phyloP scores from a whole-genome alignment of 495 filamentous ascomycete species.

The Talaromyces liani region DNA sequence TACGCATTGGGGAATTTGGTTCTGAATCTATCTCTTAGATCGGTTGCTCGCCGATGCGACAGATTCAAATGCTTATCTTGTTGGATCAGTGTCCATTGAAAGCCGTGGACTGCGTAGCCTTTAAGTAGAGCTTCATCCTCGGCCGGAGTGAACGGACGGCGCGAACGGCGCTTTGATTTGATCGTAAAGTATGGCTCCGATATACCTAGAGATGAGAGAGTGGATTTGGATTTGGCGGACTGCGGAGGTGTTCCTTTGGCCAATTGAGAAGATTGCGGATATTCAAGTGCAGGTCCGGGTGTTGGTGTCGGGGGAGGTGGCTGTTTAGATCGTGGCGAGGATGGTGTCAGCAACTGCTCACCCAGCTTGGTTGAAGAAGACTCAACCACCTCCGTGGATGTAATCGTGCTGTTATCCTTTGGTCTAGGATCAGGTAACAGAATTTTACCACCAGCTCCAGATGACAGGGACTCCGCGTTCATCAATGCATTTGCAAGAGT shows the following conservation, averaged over 20 bases:
- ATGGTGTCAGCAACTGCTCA: not conserved
- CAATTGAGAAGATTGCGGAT: not conserved
- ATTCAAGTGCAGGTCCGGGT: not conserved
- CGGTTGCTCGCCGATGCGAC: conserved; percentile 60
- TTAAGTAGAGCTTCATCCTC: conserved; percentile 73
- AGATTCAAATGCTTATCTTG: conserved; percentile 62
- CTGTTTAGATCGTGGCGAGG: conserved; percentile 4
- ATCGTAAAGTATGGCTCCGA: conserved; percentile 29
- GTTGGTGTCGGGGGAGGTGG: not conserved
- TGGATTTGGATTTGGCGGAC: conserved; percentile 22
- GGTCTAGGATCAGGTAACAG: conserved; percentile 16
- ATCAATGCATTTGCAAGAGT: conserved; percentile 31
- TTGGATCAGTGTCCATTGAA: conserved; percentile 74
- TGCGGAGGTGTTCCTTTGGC: conserved; percentile 12
- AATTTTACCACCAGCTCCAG: conserved; percentile 20
- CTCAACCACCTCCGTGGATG: not conserved
- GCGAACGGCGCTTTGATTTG: conserved; percentile 32
- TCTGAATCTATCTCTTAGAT: conserved; percentile 75
- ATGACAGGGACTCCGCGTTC: conserved; percentile 23
- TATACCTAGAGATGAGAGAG: conserved; percentile 28
- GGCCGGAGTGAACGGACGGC: conserved; percentile 58
- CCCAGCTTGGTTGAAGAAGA: not conserved
- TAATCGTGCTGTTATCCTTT: not conserved
- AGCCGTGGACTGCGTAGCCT: conserved; percentile 68
- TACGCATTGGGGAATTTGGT: conserved; percentile 74